Evolutionary conservation across 2,329 filamentous ascomycete genomes (phyloP), one percentile per base, ranked within the genome.

Genomic region (Juglanconis sp.): DNA sequence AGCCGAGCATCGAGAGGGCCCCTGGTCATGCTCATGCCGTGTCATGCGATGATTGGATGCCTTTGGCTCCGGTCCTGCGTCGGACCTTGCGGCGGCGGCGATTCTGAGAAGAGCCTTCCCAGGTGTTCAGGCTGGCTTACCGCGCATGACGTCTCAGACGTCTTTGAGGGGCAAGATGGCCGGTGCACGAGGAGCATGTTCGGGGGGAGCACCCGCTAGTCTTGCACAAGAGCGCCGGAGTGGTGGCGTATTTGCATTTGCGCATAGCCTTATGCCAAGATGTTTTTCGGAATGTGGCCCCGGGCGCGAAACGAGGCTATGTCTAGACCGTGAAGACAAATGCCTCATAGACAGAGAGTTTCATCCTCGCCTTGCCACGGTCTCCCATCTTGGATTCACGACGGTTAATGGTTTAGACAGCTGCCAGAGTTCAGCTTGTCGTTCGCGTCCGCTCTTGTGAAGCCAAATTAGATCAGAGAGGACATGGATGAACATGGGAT

Each of bases 41-140:
- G 56, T 58, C 56, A 58, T 58, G 56, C 56, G 38, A 38, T 58
- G 56, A 58, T 58, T 58, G 48, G 56, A 47, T 42, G 40, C 47
- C 56, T 32, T 36, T 34, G 46, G 36, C 35, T 47, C 36, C 38
- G 32, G 30, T 58, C n/a, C 49, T 51, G 51, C 48, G 56, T 53
- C 42, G 38, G 56, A 53, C 56, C 49, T 58, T 58, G 56, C 38
- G n/a, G 15, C 31, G 49, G 17, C 13, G 49, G 17, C 13, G 38
- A 17, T 30, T 47, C 44, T 4, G 44, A 42, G 10, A 15, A 10
- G 10, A 42, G 38, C 11, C n/a, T 13, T 10, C 38, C 10, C 4
- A 13, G 10, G 5, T 42, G 38, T 10, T 15, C 11, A n/a, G 38
- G 10, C 38, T 10, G 4, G 38, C 35, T 42, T 15, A 10, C 38